phyloP scores from a whole-genome alignment of 371 early-diverging fungal species.

The Mucor irregularis region DNA sequence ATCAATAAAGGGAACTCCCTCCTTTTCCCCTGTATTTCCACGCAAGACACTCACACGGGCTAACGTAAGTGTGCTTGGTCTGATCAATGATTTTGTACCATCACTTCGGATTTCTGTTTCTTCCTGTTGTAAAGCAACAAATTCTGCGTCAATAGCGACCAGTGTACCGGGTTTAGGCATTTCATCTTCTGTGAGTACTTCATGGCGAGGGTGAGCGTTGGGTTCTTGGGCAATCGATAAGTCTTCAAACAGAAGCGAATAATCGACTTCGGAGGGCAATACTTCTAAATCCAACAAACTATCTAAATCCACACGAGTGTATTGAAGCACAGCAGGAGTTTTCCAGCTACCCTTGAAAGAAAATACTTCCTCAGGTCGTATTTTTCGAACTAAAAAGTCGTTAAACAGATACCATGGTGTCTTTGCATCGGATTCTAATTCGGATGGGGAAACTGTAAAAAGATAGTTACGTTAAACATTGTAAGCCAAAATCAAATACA shows the following conservation, averaged over 20 bases:
- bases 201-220: slow-evolving; percentile 50
- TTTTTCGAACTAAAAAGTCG: slow-evolving; percentile 87
- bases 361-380: slow-evolving; percentile 68
- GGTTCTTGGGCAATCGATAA: slow-evolving; percentile 51
- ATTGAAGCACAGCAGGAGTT: slow-evolving; percentile 75
- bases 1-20: slow-evolving; percentile 89
- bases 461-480: not conserved
- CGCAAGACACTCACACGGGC: slow-evolving; percentile 92
- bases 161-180: slow-evolving; percentile 68
- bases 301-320: slow-evolving; percentile 56
- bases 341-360: slow-evolving; percentile 79
- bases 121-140: slow-evolving; percentile 86
- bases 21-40: slow-evolving; percentile 68
- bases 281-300: slow-evolving; percentile 37
- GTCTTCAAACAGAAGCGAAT: slow-evolving; percentile 48
- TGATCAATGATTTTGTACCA: slow-evolving; percentile 79
- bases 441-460: slow-evolving; percentile 33
- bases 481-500: no score
- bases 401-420: slow-evolving; percentile 89
- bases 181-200: slow-evolving; percentile 59
- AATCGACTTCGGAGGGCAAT: slow-evolving; percentile 42
- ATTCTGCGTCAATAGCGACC: slow-evolving; percentile 93
- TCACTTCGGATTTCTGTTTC: slow-evolving; percentile 91
- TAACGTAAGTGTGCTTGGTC: slow-evolving; percentile 79
- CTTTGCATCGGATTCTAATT: slow-evolving; percentile 33